phyloP scores from a whole-genome alignment of 1,284 basidiomycete species.

The Rhodotorula sp. region DNA sequence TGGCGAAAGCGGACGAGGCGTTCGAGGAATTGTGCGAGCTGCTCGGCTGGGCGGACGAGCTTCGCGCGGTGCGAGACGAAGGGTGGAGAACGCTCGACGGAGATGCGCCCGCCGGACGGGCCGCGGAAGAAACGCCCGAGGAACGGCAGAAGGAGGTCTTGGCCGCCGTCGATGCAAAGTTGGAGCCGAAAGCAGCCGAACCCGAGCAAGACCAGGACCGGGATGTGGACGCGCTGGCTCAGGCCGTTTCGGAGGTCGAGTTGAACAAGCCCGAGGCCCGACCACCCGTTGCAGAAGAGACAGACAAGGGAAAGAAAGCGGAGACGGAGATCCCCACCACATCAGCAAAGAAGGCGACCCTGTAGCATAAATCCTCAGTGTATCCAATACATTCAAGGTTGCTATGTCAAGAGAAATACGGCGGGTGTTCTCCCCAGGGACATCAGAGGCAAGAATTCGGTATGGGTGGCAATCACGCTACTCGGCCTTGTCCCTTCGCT shows the following conservation, averaged over 20 bases:
- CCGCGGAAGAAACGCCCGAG: slow-evolving; percentile 9
- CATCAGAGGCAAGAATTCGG: too few relatives aligned
- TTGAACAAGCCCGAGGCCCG: slow-evolving; percentile 3
- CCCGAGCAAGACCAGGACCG: background rate
- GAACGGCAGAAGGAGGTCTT: slow-evolving; percentile 15
- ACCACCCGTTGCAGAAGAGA: background rate
- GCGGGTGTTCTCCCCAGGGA: background rate
- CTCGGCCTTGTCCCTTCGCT: slow-evolving; percentile 10
- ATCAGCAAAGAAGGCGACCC: background rate
- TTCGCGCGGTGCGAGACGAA: slow-evolving; percentile 21
- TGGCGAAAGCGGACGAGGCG: slow-evolving; percentile 37
- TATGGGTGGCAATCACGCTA: background rate
- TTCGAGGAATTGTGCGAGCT: slow-evolving; percentile 27
- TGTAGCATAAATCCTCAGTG: slow-evolving; percentile 1
- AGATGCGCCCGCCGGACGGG: too few relatives aligned
- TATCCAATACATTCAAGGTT: background rate
- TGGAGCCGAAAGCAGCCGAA: background rate
- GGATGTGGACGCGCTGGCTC: slow-evolving; percentile 25
- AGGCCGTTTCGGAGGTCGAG: slow-evolving; percentile 27
- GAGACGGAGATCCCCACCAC: background rate
- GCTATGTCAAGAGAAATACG: background rate
- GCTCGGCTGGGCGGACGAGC: slow-evolving; percentile 37
- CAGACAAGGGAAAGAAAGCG: background rate
- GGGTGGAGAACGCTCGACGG: slow-evolving; percentile 20
- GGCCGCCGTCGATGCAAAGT: slow-evolving; percentile 19